Base-by-base conservation (phyloP, 257 asterid species). In the Solanum lycopersicoides region DNA sequence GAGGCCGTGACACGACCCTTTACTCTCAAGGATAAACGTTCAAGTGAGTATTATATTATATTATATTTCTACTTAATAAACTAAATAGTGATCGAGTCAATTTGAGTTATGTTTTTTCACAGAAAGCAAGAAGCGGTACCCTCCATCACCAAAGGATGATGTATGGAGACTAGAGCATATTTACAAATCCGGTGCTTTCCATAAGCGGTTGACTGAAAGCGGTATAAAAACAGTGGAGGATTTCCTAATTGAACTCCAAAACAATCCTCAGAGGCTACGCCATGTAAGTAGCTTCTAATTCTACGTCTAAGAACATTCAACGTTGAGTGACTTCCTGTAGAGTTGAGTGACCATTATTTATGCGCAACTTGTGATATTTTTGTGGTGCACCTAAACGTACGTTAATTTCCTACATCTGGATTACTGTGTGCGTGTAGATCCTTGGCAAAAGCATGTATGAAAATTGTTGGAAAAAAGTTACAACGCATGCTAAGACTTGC, bases 401-500 rank as follows among this genome's bases (percentile, higher is more conserved):
- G 59, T 4, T 53, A 53, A 53, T 18, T 15, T 53, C 63, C 63
- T 53, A 23, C 63, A 53, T 16, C 23, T 53, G 23, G 63, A 53
- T 50, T 4, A 23, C 3, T 85, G 45, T 53, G 39, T 87, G 82
- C 87, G 34, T 35, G 65, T 91, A 94, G 98, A 83, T 87, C 53
- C 80, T 89, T 34, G 74, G 80, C 30, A 80, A 80, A 45, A 47
- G 11, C 68, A 76, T 45, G 53, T 68, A 83, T 18, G 42, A 23
- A 23, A 63, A 13, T 16, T 32, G 0, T 23, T 94, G 93, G 96
- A 84, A 86, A n/a, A 89, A 35, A 47, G 86, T 87, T 2, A 86
- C 88, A 68, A 50, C 18, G 14, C 95, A 93, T 89, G 95, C 98
- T 7, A 84, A 10, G 75, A 83, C 88, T 6, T 93, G 96, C 89